These are phyloP conservation scores for Murraya koenigii DNA, from an alignment of 345 rosid species.

Conservation along the genomic window DNA sequence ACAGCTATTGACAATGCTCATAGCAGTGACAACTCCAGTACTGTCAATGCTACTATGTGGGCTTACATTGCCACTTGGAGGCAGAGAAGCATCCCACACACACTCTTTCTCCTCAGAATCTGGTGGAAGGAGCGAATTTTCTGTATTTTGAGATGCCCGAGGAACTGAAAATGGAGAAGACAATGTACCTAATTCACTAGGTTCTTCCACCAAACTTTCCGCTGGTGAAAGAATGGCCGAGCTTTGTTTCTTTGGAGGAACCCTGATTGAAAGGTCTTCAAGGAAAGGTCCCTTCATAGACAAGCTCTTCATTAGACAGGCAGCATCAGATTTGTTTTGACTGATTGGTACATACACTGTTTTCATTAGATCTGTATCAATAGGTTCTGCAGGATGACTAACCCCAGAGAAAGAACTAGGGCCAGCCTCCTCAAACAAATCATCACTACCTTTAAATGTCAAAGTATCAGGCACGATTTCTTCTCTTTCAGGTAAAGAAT, in stretches of 20 bases:
- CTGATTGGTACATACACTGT: slow-evolving; percentile 62
- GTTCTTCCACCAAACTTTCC: slow-evolving; percentile 69
- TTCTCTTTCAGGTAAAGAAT: slow-evolving; percentile 40
- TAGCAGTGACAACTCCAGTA: slow-evolving; percentile 61
- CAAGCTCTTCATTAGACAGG: slow-evolving; percentile 64
- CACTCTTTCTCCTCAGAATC: slow-evolving; percentile 89
- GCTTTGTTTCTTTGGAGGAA: slow-evolving; percentile 61
- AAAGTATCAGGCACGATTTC: slow-evolving; percentile 42
- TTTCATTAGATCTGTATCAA: slow-evolving; percentile 78
- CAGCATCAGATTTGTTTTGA: slow-evolving; percentile 61
- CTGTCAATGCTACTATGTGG: slow-evolving; percentile 87
- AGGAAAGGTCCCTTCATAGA: slow-evolving; percentile 70
- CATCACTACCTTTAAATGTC: slow-evolving; percentile 43
- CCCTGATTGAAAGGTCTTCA: slow-evolving; percentile 67
- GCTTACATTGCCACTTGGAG: slow-evolving; percentile 88
- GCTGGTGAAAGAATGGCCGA: slow-evolving; percentile 53
- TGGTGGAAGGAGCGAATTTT: slow-evolving; percentile 47
- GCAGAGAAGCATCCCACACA: slow-evolving; percentile 95
- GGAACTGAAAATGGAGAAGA: slow-evolving; percentile 57
- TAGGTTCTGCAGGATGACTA: slow-evolving; percentile 94
- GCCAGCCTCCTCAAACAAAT: slow-evolving; percentile 66
- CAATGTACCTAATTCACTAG: slow-evolving; percentile 34
- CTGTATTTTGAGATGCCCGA: slow-evolving; percentile 66
- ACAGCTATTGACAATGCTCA: slow-evolving; percentile 82
- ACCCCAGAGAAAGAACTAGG: slow-evolving; percentile 81